Evolutionary conservation across 1,139 yeast genomes (phyloP).

Genomic region (Scheffersomyces quercinus): DNA sequence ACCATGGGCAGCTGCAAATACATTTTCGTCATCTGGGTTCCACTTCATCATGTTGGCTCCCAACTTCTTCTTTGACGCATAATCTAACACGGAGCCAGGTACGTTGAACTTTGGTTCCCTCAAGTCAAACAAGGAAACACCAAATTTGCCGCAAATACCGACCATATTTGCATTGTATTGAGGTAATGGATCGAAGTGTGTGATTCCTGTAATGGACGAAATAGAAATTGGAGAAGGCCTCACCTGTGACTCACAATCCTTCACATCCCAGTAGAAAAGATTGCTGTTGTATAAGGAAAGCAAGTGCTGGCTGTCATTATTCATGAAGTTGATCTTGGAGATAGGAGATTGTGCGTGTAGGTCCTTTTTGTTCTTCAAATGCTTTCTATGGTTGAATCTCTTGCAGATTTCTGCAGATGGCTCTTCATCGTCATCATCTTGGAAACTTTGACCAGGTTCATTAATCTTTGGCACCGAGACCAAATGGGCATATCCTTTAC

Average conservation of each 20-base stretch:
- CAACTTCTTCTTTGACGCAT: conserved; percentile 2
- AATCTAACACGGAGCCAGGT: conserved; percentile 23
- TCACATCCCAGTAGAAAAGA: conserved; percentile 71
- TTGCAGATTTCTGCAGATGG: conserved; percentile 70
- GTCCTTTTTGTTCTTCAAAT: conserved; percentile 36
- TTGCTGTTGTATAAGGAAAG: conserved; percentile 63
- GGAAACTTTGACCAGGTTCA: conserved; percentile 24
- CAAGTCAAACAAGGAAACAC: conserved; percentile 69
- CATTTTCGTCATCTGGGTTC: conserved; percentile 60
- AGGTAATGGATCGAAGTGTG: conserved; percentile 53
- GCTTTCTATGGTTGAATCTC: conserved; percentile 72
- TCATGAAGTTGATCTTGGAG: conserved; percentile 28
- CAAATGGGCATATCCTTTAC: conserved; percentile 66
- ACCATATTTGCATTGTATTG: conserved; percentile 30
- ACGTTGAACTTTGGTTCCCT: conserved; percentile 45
- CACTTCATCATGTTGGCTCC: conserved; percentile 52
- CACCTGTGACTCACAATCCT: conserved; percentile 47
- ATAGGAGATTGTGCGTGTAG: conserved; percentile 20
- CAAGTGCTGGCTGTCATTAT: conserved; percentile 23
- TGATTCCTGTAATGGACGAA: conserved; percentile 51
- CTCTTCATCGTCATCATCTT: conserved; percentile 29
- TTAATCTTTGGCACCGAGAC: conserved; percentile 54
- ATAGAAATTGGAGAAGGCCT: conserved; percentile 52
- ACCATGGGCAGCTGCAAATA: conserved; percentile 66
- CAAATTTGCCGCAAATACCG: conserved; percentile 69